These are phyloP conservation scores for Pleurotus giganteus DNA, from an alignment of 768 basidiomycete genomes.

Conservation along the genomic window DNA sequence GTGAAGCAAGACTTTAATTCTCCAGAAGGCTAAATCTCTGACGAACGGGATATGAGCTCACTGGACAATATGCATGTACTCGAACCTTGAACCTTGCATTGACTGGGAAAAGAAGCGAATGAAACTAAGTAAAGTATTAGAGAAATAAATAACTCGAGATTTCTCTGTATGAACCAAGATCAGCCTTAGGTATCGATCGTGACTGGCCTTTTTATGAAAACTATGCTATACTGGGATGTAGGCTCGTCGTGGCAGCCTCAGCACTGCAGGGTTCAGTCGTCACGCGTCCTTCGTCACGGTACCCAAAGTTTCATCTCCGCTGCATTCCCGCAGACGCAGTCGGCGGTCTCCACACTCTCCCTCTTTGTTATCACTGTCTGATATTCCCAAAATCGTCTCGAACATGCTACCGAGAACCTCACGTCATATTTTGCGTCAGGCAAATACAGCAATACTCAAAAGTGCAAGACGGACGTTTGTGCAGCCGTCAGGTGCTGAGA, in stretches of 20 bases:
- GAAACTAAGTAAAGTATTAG: too few species aligned
- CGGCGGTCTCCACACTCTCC: conserved; percentile 1
- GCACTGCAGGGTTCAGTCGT: not conserved
- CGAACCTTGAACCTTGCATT: too few species aligned
- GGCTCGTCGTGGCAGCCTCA: not conserved
- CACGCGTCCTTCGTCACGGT: not conserved
- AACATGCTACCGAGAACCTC: conserved; percentile 62
- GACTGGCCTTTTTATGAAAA: too few species aligned
- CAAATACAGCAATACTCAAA: conserved; percentile 20
- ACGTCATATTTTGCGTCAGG: conserved; percentile 33
- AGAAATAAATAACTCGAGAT: too few species aligned
- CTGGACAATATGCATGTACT: too few species aligned
- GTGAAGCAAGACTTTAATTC: too few species aligned
- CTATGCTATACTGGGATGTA: too few species aligned
- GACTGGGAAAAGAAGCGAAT: too few species aligned
- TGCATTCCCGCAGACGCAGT: not conserved
- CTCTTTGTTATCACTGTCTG: conserved; percentile 13
- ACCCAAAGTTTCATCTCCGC: conserved; percentile 1
- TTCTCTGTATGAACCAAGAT: too few species aligned
- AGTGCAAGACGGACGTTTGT: conserved; percentile 59
- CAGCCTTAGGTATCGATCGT: too few species aligned
- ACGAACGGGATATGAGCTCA: too few species aligned
- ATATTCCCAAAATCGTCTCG: conserved; percentile 15
- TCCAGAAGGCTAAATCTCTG: too few species aligned
- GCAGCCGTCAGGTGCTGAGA: conserved; percentile 79